Conservation (phyloP, 2,329 filamentous ascomycete species). For the Neoarthrinium moseri region DNA sequence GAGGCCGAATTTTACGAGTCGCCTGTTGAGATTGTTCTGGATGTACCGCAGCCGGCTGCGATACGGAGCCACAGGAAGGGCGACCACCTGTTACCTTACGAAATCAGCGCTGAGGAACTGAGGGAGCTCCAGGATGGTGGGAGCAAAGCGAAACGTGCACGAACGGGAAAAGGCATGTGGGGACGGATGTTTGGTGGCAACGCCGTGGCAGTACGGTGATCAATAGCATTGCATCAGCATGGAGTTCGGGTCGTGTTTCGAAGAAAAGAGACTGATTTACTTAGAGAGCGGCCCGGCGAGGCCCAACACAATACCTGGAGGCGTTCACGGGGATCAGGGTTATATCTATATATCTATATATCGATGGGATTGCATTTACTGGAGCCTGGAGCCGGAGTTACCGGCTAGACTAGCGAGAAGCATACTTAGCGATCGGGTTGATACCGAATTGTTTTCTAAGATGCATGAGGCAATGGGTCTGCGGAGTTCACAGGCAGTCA, state of each 20-base stretch:
- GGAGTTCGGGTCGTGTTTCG: constrained; percentile 9
- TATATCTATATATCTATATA: background rate
- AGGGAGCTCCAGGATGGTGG: constrained; percentile 46
- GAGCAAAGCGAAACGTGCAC: constrained; percentile 46
- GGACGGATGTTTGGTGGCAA: constrained; percentile 51
- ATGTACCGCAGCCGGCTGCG: constrained; percentile 34
- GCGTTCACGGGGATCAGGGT: constrained; percentile 3
- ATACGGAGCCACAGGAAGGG: constrained; percentile 30
- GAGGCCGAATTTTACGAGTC: constrained; percentile 47
- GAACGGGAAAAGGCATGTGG: constrained; percentile 48
- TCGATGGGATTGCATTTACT: constrained; percentile 6
- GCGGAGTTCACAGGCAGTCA: too few relatives aligned
- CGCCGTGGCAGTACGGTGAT: constrained; percentile 38
- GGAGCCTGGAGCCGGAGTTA: background rate
- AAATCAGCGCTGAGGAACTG: constrained; percentile 53
- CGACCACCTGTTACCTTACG: constrained; percentile 48
- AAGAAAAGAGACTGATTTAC: background rate
- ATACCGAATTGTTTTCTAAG: too few relatives aligned
- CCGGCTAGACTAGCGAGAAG: too few relatives aligned
- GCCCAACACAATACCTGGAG: constrained; percentile 6
- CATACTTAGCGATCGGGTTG: too few relatives aligned
- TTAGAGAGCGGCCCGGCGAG: background rate
- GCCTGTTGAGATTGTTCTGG: constrained; percentile 44
- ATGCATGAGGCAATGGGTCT: too few relatives aligned
- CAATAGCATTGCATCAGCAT: constrained; percentile 10